phyloP scores from a whole-genome alignment of 208 protist species.

The Wallacemonas sp. region DNA sequence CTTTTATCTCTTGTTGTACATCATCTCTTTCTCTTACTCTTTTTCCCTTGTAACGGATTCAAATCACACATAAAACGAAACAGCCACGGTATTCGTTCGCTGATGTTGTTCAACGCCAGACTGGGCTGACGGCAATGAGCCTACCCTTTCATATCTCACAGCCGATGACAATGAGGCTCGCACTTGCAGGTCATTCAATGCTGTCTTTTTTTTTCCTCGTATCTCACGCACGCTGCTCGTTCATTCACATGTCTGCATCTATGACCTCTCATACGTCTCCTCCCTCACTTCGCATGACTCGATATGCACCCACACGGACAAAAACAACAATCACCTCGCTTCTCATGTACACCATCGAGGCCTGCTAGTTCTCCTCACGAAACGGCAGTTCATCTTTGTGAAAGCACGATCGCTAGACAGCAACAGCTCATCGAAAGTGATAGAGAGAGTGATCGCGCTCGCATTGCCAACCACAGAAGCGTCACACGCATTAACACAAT shows the following conservation, averaged over 20 bases:
- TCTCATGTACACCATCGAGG: too few species aligned
- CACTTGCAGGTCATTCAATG: constrained; percentile 6
- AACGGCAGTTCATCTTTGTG: too few species aligned
- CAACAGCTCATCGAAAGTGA: too few species aligned
- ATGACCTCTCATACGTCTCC: not conserved
- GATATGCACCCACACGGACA: not conserved
- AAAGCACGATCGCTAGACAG: too few species aligned
- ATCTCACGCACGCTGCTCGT: not conserved
- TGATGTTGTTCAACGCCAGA: not conserved
- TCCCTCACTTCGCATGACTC: not conserved
- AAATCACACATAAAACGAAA: too few species aligned
- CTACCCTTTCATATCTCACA: not conserved
- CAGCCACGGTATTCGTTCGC: not conserved
- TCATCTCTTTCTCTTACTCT: constrained; percentile 9
- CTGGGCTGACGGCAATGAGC: too few species aligned
- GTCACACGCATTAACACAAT: too few species aligned
- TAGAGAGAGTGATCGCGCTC: too few species aligned
- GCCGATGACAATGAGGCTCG: not conserved
- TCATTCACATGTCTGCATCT: not conserved
- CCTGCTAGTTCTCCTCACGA: too few species aligned
- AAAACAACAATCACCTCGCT: not conserved
- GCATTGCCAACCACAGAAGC: too few species aligned
- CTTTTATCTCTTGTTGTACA: constrained; percentile 1
- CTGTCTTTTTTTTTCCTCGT: constrained; percentile 13
- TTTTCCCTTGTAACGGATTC: constrained; percentile 8